Evolutionary conservation across 148 eudicot species (phyloP), one percentile per base, ranked within the genome.

Genomic region (Amaranthus cruentus): DNA sequence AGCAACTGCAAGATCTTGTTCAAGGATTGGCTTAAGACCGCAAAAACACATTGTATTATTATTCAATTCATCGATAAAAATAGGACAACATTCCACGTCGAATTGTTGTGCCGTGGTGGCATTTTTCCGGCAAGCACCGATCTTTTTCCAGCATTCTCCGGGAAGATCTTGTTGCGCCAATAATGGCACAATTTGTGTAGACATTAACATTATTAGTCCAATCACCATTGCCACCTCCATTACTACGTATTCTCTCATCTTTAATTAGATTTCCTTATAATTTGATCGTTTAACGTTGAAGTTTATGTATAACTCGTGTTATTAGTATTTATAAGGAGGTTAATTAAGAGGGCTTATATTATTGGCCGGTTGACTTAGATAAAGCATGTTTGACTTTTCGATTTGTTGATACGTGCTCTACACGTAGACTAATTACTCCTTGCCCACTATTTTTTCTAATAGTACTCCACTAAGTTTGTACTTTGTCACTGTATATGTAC

Each of bases 101-200:
- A 61, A 28, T 6, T 61, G 44, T 12, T 61, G 10, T 4, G n/a
- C 64, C 2, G 64, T 61, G 11, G 44, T 6, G 2, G 46, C 64
- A 3, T 38, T 9, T 5, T 8, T 38, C 15, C 9, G 9, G 6
- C 64, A 61, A 21, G 64, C 38, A 6, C 10, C 46, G 46, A 61
- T 38, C 4, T 38, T 9, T 46, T 61, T 61, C 64, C 64, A 61
- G 64, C 64, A 61, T 8, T 61, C 64, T 61, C 64, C 64, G 3
- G 64, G 64, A 61, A 61, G 64, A 61, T 28, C 15, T n/a, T 49
- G 13, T 68, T 68, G 58, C 8, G 52, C 71, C 11, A 9, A 21
- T 48, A 47, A 52, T 5, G 53, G 64, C 64, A 28, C 1, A 38
- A 61, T 21, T 28, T 61, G 64, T 38, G 11, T 61, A 21, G 64